A percentile compares a stretch with the other conserved stretches of the same genome.
Conservation (phyloP, 164 flowering plant genomes). For the Warburgia ugandensis region DNA sequence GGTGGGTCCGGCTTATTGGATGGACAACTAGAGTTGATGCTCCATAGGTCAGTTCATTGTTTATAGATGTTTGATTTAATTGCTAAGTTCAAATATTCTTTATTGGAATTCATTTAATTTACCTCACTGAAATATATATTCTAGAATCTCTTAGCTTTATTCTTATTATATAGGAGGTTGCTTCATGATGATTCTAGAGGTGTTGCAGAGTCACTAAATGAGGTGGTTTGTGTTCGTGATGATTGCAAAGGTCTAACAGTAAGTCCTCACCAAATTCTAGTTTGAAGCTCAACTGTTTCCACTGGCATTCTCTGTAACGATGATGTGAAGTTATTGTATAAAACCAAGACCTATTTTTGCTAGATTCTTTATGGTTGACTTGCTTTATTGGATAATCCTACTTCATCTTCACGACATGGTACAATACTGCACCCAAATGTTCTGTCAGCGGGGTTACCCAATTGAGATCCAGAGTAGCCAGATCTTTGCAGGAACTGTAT, state of each 20-base stretch:
- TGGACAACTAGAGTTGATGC: constrained; percentile 92
- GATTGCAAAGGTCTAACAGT: constrained; percentile 76
- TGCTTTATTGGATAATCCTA: too few relatives aligned
- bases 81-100: background rate
- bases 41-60: constrained; percentile 55
- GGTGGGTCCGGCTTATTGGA: constrained; percentile 86
- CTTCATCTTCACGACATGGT: too few relatives aligned
- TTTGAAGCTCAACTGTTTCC: too few relatives aligned
- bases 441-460: too few relatives aligned
- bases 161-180: constrained; percentile 49
- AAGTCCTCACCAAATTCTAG: constrained; percentile 22
- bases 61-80: background rate
- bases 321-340: too few relatives aligned
- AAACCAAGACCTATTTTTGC: too few relatives aligned
- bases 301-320: too few relatives aligned
- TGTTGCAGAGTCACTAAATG: constrained; percentile 85
- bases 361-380: too few relatives aligned
- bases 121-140: background rate
- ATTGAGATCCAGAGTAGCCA: too few relatives aligned
- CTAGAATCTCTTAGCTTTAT: constrained; percentile 1
- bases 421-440: too few relatives aligned
- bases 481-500: too few relatives aligned
- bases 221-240: constrained; percentile 50
- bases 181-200: constrained; percentile 86
- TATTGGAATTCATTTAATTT: background rate